Evolutionary conservation across 441 rosid species (phyloP).

Genomic region (Syzygium malaccense): DNA sequence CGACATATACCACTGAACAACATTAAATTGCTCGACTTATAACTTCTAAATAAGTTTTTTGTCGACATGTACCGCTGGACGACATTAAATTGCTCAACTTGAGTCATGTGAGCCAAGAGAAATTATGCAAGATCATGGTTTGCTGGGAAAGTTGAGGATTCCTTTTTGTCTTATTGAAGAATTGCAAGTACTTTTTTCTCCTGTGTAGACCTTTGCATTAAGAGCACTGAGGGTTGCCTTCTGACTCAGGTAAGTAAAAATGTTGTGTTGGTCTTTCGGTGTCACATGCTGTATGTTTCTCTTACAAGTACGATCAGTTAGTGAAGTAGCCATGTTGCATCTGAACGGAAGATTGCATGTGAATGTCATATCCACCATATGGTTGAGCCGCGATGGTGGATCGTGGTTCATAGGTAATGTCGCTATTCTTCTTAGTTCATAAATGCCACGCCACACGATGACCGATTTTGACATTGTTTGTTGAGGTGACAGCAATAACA

Average conservation of each 20-base stretch:
- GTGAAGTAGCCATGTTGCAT: not conserved
- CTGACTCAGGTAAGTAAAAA: not conserved
- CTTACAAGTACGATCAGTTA: not conserved
- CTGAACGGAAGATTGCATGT: not conserved
- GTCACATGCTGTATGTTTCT: not conserved
- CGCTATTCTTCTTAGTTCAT: not conserved
- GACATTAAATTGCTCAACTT: not conserved
- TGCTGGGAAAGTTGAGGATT: not conserved
- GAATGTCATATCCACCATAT: not conserved
- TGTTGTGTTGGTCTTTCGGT: not conserved
- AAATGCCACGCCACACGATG: not conserved
- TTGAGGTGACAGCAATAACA: not conserved
- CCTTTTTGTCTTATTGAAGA: not conserved
- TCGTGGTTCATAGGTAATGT: not conserved
- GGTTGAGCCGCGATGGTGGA: not conserved
- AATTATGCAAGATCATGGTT: not conserved
- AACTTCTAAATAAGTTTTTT: not conserved
- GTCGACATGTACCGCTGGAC: not conserved
- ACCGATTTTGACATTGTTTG: not conserved
- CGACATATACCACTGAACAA: not conserved
- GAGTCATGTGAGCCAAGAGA: not conserved
- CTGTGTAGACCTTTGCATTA: not conserved
- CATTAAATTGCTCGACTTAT: not conserved
- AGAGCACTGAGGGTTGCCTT: not conserved
- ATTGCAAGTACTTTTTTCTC: not conserved